Conservation (phyloP, 352 stramenopile species). For the Phytophthora ramorum region DNA sequence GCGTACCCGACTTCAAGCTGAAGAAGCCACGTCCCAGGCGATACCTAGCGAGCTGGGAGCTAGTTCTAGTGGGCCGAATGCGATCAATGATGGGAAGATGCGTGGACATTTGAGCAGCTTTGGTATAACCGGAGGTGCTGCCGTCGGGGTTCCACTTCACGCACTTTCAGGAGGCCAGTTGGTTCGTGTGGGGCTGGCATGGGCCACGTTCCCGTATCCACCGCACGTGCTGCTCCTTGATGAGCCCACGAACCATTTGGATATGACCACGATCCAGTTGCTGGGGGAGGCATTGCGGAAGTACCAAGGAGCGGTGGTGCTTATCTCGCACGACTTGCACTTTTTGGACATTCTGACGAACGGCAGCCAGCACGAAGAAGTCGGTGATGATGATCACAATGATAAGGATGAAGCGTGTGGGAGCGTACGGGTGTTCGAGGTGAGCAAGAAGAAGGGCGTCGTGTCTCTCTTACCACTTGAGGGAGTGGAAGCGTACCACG, state of each 20-base stretch:
- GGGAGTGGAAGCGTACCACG: slow-evolving; percentile 43
- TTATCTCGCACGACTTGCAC: slow-evolving; percentile 75
- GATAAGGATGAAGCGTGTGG: slow-evolving; percentile 15
- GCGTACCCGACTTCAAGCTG: slow-evolving; percentile 40
- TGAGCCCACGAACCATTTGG: slow-evolving; percentile 93
- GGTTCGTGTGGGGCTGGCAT: slow-evolving; percentile 57
- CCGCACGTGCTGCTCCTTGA: slow-evolving; percentile 93
- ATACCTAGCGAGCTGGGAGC: slow-evolving; percentile 2
- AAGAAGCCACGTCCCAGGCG: slow-evolving; percentile 28
- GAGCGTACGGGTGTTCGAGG: slow-evolving; percentile 50
- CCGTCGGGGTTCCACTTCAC: slow-evolving; percentile 41
- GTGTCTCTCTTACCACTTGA: slow-evolving; percentile 44
- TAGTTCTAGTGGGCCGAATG: neutral
- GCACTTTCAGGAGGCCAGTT: slow-evolving; percentile 58
- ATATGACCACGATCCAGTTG: slow-evolving; percentile 91
- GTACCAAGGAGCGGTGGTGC: slow-evolving; percentile 61
- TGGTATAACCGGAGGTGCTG: slow-evolving; percentile 49
- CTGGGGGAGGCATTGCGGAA: slow-evolving; percentile 62
- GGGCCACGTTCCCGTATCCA: slow-evolving; percentile 80
- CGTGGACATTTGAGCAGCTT: slow-evolving; percentile 59
- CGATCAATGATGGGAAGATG: slow-evolving; percentile 42
- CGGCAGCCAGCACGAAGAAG: slow-evolving; percentile 7
- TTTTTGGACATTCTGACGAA: slow-evolving; percentile 62
- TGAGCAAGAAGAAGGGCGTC: slow-evolving; percentile 57
- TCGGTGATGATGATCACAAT: slow-evolving; percentile 12